Evolutionary conservation across 495 filamentous ascomycete genomes (phyloP).

Genomic region (Xylaria palmicola): DNA sequence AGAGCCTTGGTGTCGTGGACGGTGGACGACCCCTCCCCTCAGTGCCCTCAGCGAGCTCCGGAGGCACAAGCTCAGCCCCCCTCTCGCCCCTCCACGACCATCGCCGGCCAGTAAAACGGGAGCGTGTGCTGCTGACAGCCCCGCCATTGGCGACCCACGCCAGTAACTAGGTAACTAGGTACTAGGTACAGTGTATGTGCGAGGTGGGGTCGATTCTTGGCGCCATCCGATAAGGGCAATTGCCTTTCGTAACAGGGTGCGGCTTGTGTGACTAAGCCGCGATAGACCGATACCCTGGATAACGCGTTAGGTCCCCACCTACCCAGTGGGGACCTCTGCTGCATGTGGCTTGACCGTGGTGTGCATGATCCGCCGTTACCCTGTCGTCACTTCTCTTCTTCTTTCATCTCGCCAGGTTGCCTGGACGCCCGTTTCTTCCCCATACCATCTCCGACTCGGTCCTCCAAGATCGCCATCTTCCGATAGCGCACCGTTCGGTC

Average conservation of each 20-base stretch:
- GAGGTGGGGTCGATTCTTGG: neutral
- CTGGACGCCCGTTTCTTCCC: neutral
- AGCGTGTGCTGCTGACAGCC: constrained; percentile 10
- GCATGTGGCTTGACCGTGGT: neutral
- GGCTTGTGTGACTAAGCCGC: constrained; percentile 1
- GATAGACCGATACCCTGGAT: neutral
- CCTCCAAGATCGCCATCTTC: neutral
- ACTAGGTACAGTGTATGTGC: neutral
- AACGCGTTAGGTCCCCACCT: too few relatives aligned
- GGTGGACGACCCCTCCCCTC: neutral
- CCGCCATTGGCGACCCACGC: constrained; percentile 9
- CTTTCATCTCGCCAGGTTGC: too few relatives aligned
- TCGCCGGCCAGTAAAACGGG: constrained; percentile 9
- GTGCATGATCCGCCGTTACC: neutral
- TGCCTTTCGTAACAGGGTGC: neutral
- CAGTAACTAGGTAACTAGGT: neutral
- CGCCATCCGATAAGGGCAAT: constrained; percentile 1
- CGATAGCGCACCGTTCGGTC: neutral
- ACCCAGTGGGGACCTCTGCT: neutral
- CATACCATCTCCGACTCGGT: neutral
- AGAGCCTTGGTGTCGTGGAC: neutral
- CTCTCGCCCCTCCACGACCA: neutral
- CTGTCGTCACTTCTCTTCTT: neutral
- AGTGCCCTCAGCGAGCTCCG: neutral
- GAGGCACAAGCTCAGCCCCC: too few relatives aligned